Evolutionary conservation across 768 basidiomycete species (phyloP), one percentile per base, ranked within the genome.

Genomic region (Auriscalpium orientale): DNA sequence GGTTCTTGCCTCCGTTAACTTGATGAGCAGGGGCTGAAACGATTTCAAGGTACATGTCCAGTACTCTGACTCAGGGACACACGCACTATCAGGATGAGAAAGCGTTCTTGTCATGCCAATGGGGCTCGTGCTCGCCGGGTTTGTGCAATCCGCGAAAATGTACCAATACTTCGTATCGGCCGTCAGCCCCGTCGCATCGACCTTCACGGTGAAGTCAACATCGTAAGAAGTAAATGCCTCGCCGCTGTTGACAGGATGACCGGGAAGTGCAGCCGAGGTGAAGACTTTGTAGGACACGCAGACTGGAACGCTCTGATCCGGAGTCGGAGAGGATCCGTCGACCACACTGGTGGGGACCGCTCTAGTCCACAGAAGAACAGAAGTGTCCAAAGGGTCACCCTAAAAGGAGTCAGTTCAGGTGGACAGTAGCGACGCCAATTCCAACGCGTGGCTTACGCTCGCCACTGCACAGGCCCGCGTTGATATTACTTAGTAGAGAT

Each of bases 191-290:
- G 68, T 74, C 2, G 81, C 80, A 59, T 84, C 82, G 16, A 84
- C 77, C 65, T 83, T 83, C 59, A 81, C 72, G 0, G 82, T 82
- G 65, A 74, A 82, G 62, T 82, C 81, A 40, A 83, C 78, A 54
- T 85, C 82, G 53, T 78, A 77, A 53, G 62, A 75, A 0, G 81
- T 81, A 65, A 80, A 81, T 1, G 77, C 80, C 56, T 79, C 69
- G 12, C 76, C 80, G 9, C 73, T 70, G 56, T 77, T 70, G 38
- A 77, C 61, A 0, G 71, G 64, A 15, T 62, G 60, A 2, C 73
- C 73, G 11, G 70, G 61, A 36, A 78, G 65, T 46, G 65, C 65
- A 6, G 68, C 51, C 35, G 71, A 71, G 35, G 70, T 65, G 44
- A 70, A 75, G 36, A 82, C 70, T 61, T 73, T 73, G 70, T 71